phyloP scores from a whole-genome alignment of 176 grass and related monocot genomes.

The Zizania latifolia region DNA sequence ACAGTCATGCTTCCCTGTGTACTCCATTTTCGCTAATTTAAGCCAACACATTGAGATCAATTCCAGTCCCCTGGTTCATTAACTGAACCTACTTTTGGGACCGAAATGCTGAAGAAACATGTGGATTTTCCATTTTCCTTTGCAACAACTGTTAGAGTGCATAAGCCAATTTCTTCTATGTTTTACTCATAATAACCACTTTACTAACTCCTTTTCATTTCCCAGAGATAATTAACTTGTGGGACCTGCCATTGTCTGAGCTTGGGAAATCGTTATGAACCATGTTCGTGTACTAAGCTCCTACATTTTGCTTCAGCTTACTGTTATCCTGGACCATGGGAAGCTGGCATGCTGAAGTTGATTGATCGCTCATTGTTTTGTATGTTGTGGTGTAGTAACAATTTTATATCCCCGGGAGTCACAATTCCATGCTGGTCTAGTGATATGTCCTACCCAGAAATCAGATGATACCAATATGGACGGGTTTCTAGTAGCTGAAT shows the following conservation, averaged over 20 bases:
- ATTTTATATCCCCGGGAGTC: not conserved
- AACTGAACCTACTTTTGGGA: not conserved
- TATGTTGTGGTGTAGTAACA: constrained; percentile 24
- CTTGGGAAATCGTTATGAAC: constrained; percentile 4
- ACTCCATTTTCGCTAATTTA: not conserved
- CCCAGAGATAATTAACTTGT: constrained; percentile 25
- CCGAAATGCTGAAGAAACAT: not conserved
- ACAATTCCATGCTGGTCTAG: not conserved
- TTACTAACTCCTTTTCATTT: not conserved
- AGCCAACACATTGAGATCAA: not conserved
- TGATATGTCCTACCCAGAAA: not conserved
- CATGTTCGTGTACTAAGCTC: not conserved
- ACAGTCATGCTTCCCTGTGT: not conserved
- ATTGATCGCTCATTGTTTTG: not conserved
- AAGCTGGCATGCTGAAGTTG: not conserved
- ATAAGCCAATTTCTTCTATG: not conserved
- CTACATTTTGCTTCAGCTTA: not conserved
- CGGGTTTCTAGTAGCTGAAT: constrained; percentile 1
- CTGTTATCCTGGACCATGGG: not conserved
- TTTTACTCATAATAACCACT: not conserved
- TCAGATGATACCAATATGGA: not conserved
- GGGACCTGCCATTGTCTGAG: constrained; percentile 28
- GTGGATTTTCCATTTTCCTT: not conserved
- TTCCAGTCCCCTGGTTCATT: not conserved
- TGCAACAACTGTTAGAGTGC: not conserved